Evolutionary conservation across 2,329 filamentous ascomycete species (phyloP), one percentile per base, ranked within the genome.

Genomic region (Neurospora sp.): DNA sequence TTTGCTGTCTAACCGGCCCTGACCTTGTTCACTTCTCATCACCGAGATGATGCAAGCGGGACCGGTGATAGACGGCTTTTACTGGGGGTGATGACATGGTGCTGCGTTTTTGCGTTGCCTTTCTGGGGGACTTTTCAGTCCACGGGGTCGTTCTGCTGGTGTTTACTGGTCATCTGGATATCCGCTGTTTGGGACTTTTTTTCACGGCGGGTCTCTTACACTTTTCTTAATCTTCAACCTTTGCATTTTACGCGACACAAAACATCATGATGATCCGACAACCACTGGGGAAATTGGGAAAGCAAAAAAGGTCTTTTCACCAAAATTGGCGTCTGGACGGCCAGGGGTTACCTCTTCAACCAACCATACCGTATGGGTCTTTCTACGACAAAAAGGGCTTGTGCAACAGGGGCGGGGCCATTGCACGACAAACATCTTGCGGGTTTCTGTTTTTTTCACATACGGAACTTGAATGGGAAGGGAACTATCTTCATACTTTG

Each of bases 81-180:
- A 68, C 70, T 72, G 71, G 72, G 72, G 71, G 73, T 73, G 73
- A 73, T 70, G 74, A 76, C 72, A 74, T 67, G 71, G 70, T 73
- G 74, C 72, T 75, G 74, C 74, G 73, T 72, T 71, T 52, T 72
- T 75, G 77, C 71, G 75, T 72, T 76, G 73, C 73, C 73, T 77
- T 74, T 72, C 74, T 74, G 72, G 74, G 74, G 74, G 76, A 70
- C 52, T 69, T 38, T 66, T 72, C 70, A 41, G 69, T 73, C 71
- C 74, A 75, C 74, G 75, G 71, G 73, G 75, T 74, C 74, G 74
- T 73, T 72, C 70, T 74, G 72, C 72, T 72, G 76, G 73, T 76
- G 76, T 76, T 73, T 73, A 71, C 74, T 74, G 74, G 76, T 75
- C 73, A 76, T 71, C 76, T 77, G 77, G 77, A 78, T 78, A 77